Percentiles rank a stretch among this genome's conserved stretches.
phyloP scores from a whole-genome alignment of 2,329 filamentous ascomycete species.

The Corniculantispora saksenae region DNA sequence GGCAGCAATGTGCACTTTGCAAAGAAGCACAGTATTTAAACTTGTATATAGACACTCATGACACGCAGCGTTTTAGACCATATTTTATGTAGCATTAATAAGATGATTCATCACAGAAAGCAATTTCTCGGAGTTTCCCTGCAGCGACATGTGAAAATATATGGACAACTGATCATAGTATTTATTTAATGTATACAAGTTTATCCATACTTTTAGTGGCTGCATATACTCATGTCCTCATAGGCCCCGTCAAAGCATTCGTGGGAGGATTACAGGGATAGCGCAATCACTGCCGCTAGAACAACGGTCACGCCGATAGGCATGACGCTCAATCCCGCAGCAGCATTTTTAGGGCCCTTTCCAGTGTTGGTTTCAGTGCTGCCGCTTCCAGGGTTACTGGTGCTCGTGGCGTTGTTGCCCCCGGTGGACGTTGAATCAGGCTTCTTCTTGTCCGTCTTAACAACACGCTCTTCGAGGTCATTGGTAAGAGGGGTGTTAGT shows the following conservation, averaged over 20 bases:
- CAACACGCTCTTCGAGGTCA: constrained; percentile 46
- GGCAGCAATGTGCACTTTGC: neutral
- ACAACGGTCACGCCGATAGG: neutral
- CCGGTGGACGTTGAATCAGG: neutral
- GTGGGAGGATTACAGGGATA: neutral
- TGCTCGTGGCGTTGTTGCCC: constrained; percentile 1
- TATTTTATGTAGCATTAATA: constrained; percentile 1
- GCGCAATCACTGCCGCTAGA: neutral
- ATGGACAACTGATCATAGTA: neutral
- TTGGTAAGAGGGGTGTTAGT: constrained; percentile 51
- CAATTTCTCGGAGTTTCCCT: neutral
- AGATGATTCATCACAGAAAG: neutral
- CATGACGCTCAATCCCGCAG: neutral
- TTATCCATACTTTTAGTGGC: neutral
- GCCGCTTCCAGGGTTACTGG: neutral
- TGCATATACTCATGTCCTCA: neutral
- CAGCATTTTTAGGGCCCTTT: neutral
- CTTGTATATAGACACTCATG: constrained; percentile 2
- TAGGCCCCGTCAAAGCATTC: neutral
- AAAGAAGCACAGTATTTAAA: neutral
- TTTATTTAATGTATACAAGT: neutral
- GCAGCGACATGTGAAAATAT: neutral
- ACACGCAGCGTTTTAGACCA: constrained; percentile 3
- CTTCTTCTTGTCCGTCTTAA: constrained; percentile 22
- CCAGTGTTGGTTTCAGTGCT: neutral